Conservation (phyloP, 495 filamentous ascomycete species). For the Penicillium daleae region DNA sequence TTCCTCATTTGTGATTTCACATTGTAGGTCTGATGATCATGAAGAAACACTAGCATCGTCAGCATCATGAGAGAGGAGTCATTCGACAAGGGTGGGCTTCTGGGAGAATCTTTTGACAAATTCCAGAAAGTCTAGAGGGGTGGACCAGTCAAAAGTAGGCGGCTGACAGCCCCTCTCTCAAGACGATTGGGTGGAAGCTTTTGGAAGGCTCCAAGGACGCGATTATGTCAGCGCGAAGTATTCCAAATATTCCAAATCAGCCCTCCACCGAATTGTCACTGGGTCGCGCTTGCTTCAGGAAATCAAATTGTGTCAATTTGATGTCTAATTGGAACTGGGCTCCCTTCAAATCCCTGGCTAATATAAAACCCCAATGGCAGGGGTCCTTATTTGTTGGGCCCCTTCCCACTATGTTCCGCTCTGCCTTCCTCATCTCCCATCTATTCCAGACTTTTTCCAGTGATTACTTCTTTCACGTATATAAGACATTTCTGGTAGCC, state of each 20-base stretch:
- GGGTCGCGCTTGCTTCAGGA: conserved; percentile 21
- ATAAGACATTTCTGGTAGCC: neutral
- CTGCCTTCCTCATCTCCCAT: neutral
- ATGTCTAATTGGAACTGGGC: neutral
- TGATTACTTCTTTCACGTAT: neutral
- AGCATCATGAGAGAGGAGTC: neutral
- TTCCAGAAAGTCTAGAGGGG: neutral
- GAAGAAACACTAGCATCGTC: neutral
- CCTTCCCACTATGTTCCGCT: neutral
- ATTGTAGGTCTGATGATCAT: conserved; percentile 3
- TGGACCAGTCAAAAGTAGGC: neutral
- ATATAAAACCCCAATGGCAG: conserved; percentile 5
- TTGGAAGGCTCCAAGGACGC: neutral
- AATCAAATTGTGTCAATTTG: conserved; percentile 22
- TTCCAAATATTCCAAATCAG: conserved; percentile 21
- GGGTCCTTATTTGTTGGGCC: neutral
- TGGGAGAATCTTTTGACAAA: neutral
- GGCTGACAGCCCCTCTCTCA: neutral
- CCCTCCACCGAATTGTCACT: conserved; percentile 2
- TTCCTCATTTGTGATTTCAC: conserved; percentile 2
- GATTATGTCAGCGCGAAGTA: conserved; percentile 20
- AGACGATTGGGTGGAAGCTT: neutral
- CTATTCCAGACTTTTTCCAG: neutral
- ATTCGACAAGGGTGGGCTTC: neutral
- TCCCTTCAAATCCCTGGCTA: neutral